Conservation (phyloP, 2,329 filamentous ascomycete genomes). For the Tolypocladium tropicale region DNA sequence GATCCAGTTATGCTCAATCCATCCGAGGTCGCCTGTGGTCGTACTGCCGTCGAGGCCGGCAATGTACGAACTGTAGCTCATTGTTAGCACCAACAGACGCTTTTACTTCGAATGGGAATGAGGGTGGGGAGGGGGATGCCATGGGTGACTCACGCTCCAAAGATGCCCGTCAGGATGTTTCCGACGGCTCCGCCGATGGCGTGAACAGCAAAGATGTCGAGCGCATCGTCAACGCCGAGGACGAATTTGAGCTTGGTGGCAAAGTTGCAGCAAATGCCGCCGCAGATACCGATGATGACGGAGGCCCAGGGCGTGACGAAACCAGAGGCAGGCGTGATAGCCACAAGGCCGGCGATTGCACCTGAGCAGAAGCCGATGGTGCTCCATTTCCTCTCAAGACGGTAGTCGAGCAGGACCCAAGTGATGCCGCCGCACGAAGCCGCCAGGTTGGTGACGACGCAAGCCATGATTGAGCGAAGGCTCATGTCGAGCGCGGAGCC, state of each 20-base stretch:
- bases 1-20: slow-evolving; percentile 61
- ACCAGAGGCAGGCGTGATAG: slow-evolving; percentile 75
- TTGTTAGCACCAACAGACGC: not conserved
- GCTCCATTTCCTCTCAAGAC: slow-evolving; percentile 87
- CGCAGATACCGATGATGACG: slow-evolving; percentile 47
- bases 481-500: slow-evolving; percentile 74
- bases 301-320: slow-evolving; percentile 60
- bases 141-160: slow-evolving; percentile 48
- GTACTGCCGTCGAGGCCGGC: slow-evolving; percentile 61
- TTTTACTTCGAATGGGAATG: too few species aligned
- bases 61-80: slow-evolving; percentile 48
- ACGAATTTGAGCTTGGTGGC: slow-evolving; percentile 71
- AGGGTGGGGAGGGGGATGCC: not conserved
- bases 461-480: slow-evolving; percentile 81
- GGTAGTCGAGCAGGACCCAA: slow-evolving; percentile 80
- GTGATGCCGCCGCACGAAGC: slow-evolving; percentile 73
- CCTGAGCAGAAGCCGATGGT: slow-evolving; percentile 91
- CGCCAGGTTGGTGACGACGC: slow-evolving; percentile 78
- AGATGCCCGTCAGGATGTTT: slow-evolving; percentile 68
- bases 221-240: slow-evolving; percentile 72
- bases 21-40: slow-evolving; percentile 46
- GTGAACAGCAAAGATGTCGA: slow-evolving; percentile 89
- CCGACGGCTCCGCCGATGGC: slow-evolving; percentile 74
- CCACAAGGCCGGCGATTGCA: slow-evolving; percentile 76
- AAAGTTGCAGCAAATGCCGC: slow-evolving; percentile 67